A percentile compares a stretch with the other conserved stretches of the same genome.
Evolutionary conservation across 1,284 basidiomycete species (phyloP).

Genomic region (Vanrija pseudolonga): DNA sequence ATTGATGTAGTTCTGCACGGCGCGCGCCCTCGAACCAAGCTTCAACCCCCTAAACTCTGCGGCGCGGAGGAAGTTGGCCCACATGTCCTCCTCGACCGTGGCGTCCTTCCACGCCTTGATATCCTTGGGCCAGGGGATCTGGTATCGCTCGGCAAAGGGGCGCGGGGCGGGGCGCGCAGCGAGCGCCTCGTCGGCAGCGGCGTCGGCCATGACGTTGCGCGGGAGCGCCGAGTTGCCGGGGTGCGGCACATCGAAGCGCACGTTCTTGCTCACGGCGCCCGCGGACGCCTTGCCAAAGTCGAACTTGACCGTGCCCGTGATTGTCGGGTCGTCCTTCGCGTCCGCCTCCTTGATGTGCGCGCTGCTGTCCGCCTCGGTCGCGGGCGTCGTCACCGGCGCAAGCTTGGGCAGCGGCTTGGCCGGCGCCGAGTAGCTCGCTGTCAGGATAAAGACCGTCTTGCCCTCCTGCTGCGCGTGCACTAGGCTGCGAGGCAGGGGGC

Average conservation of each 20-base stretch:
- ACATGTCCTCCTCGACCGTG: slow-evolving; percentile 57
- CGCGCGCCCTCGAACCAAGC: slow-evolving; percentile 21
- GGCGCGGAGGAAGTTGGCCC: slow-evolving; percentile 33
- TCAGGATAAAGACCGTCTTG: slow-evolving; percentile 70
- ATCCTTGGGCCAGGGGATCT: slow-evolving; percentile 35
- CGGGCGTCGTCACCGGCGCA: too few relatives aligned
- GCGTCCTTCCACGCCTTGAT: slow-evolving; percentile 65
- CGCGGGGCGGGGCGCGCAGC: background rate
- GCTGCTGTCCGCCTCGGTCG: background rate
- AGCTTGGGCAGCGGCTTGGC: slow-evolving; percentile 57
- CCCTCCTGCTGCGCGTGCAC: slow-evolving; percentile 76
- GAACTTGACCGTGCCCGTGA: slow-evolving; percentile 16
- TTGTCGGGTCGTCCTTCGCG: slow-evolving; percentile 12
- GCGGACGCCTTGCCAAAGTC: slow-evolving; percentile 1
- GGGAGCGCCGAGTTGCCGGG: slow-evolving; percentile 2
- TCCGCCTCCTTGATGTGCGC: background rate
- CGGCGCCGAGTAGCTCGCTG: slow-evolving; percentile 65
- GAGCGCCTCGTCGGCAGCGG: background rate
- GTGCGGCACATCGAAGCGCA: background rate
- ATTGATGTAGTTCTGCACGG: slow-evolving; percentile 51
- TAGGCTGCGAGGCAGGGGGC: slow-evolving; percentile 63
- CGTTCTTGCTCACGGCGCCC: background rate
- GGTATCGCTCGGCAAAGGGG: slow-evolving; percentile 24
- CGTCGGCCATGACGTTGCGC: background rate
- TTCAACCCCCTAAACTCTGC: slow-evolving; percentile 13